phyloP scores from a whole-genome alignment of 2,329 filamentous ascomycete genomes.

The Pseudonectria foliicola region DNA sequence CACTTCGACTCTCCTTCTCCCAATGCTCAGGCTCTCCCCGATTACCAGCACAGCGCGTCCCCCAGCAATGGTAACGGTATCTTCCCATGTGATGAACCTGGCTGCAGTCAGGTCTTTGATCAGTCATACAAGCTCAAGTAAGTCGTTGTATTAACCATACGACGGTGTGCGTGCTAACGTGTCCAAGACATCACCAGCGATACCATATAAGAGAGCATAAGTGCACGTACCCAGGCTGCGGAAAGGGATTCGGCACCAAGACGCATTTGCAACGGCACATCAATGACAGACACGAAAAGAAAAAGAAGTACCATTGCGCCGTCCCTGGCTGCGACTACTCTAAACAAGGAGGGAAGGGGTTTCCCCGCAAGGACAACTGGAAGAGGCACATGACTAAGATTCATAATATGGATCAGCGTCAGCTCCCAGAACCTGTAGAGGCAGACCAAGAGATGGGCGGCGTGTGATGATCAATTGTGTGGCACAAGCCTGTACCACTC shows the following conservation, averaged over 20 bases:
- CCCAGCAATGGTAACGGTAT: slow-evolving; percentile 23
- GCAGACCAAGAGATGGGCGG: slow-evolving; percentile 28
- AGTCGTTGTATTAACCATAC: slow-evolving; percentile 9
- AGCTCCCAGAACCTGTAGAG: slow-evolving; percentile 36
- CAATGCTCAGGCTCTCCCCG: slow-evolving; percentile 29
- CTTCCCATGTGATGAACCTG: slow-evolving; percentile 30
- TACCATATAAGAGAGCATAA: slow-evolving; percentile 56
- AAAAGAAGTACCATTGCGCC: slow-evolving; percentile 52
- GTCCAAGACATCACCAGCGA: slow-evolving; percentile 48
- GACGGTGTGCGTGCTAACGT: neutral
- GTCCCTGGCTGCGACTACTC: slow-evolving; percentile 49
- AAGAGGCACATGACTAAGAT: slow-evolving; percentile 56
- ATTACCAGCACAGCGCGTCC: slow-evolving; percentile 31
- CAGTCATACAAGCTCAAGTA: slow-evolving; percentile 55
- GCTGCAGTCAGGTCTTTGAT: slow-evolving; percentile 40
- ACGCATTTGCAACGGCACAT: slow-evolving; percentile 56
- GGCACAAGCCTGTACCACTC: too few relatives aligned
- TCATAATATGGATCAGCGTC: slow-evolving; percentile 37
- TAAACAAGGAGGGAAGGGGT: slow-evolving; percentile 48
- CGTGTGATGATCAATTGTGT: slow-evolving; percentile 5
- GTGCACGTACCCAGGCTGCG: slow-evolving; percentile 44
- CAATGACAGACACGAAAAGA: slow-evolving; percentile 55
- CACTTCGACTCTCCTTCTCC: slow-evolving; percentile 37
- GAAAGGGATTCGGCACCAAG: slow-evolving; percentile 53
- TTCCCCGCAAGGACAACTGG: slow-evolving; percentile 58